phyloP scores from a whole-genome alignment of 2,329 filamentous ascomycete genomes.

The Huntiella moniliformis region DNA sequence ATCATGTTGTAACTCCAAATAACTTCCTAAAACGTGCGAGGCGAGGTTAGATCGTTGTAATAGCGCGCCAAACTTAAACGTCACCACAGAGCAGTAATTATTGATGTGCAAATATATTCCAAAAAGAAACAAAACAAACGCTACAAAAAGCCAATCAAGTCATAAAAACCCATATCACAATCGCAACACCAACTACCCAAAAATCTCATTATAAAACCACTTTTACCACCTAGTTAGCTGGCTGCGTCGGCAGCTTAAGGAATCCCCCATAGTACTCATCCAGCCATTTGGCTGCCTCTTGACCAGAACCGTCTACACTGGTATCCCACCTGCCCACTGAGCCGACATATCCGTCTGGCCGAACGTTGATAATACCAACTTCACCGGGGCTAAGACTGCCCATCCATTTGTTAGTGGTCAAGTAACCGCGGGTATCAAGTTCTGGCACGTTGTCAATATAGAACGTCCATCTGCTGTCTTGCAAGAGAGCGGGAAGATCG shows the following conservation, averaged over 20 bases:
- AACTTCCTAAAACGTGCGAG: neutral
- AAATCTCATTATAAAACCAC: neutral
- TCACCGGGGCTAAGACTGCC: conserved; percentile 36
- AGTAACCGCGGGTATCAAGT: conserved; percentile 30
- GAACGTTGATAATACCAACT: conserved; percentile 46
- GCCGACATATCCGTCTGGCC: conserved; percentile 58
- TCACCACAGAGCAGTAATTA: too few relatives aligned
- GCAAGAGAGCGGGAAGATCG: conserved; percentile 41
- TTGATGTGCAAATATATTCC: neutral
- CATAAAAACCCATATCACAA: conserved; percentile 1
- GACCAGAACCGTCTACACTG: conserved; percentile 29
- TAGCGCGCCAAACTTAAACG: too few relatives aligned
- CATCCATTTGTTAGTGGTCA: conserved; percentile 52
- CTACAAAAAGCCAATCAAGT: neutral
- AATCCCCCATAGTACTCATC: conserved; percentile 36
- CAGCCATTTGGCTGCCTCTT: conserved; percentile 34
- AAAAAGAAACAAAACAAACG: neutral
- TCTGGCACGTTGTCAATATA: conserved; percentile 49
- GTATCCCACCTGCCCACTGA: conserved; percentile 37
- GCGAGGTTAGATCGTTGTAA: too few relatives aligned
- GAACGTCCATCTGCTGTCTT: conserved; percentile 50
- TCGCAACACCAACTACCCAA: neutral
- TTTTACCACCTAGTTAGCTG: neutral
- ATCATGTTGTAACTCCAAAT: neutral
- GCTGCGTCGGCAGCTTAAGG: conserved; percentile 26